These are phyloP conservation scores for Carex arenaria DNA, from an alignment of 202 grass and related monocot species.

Conservation along the genomic window DNA sequence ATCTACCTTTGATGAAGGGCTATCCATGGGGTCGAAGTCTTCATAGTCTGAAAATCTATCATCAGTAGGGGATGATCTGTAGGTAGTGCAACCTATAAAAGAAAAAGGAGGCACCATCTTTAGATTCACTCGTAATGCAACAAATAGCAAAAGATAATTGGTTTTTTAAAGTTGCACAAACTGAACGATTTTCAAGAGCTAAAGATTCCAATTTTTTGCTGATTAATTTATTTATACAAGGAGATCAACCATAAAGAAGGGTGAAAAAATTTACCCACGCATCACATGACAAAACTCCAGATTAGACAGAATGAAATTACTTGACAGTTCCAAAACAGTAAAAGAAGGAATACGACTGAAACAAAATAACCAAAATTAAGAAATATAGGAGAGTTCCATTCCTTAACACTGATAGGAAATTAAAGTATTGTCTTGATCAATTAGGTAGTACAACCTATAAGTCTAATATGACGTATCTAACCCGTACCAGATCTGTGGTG, in stretches of 20 bases:
- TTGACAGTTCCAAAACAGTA: neutral
- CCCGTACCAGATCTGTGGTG: neutral
- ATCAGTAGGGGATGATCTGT: constrained; percentile 20
- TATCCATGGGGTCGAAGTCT: constrained; percentile 31
- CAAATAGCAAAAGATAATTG: neutral
- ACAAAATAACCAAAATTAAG: neutral
- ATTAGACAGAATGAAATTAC: neutral
- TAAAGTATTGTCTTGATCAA: neutral
- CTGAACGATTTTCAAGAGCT: neutral
- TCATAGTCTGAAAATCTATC: constrained; percentile 40
- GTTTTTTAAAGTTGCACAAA: neutral
- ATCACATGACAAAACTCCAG: neutral
- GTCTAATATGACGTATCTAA: neutral
- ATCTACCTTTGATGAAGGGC: constrained; percentile 50
- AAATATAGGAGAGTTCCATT: neutral
- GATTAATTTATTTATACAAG: neutral
- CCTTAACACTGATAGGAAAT: neutral
- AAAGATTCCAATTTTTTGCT: neutral
- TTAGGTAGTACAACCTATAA: neutral
- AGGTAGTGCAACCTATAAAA: constrained; percentile 38
- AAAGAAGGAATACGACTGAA: neutral
- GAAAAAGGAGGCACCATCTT: neutral
- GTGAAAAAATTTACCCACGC: neutral
- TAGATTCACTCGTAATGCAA: neutral
- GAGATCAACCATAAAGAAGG: neutral